phyloP scores from a whole-genome alignment of 495 filamentous ascomycete species.

The Cudoniella acicularis region DNA sequence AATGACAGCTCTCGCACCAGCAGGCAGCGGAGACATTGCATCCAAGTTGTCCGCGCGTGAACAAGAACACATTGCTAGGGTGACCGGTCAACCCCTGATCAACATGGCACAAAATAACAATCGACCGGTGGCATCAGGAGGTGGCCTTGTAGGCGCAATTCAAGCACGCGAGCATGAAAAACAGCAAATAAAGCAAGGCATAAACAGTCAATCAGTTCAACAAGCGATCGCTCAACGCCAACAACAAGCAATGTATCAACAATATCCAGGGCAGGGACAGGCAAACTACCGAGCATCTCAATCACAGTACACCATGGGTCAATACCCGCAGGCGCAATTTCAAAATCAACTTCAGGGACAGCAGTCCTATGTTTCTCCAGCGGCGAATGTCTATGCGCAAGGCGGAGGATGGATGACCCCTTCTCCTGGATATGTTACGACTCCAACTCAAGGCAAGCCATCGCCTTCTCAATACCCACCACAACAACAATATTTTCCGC shows the following conservation, averaged over 20 bases:
- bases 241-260: slow-evolving; percentile 16
- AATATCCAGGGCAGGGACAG: slow-evolving; percentile 7
- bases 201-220: slow-evolving; percentile 69
- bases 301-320: not conserved
- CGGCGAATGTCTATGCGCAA: slow-evolving; percentile 24
- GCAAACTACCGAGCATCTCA: slow-evolving; percentile 1
- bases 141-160: slow-evolving; percentile 71
- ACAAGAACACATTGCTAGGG: slow-evolving; percentile 86
- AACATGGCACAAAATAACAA: slow-evolving; percentile 51
- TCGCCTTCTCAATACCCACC: slow-evolving; percentile 11
- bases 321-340: slow-evolving; percentile 11
- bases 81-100: slow-evolving; percentile 80
- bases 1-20: slow-evolving; percentile 18
- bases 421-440: slow-evolving; percentile 1
- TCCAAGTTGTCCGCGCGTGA: slow-evolving; percentile 83
- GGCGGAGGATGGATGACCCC: slow-evolving; percentile 19
- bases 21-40: slow-evolving; percentile 47
- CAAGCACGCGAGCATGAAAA: slow-evolving; percentile 72
- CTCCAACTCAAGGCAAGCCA: slow-evolving; percentile 10
- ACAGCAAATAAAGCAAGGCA: slow-evolving; percentile 64
- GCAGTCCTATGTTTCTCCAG: slow-evolving; percentile 12
- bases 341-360: slow-evolving; percentile 6
- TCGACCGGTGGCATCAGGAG: slow-evolving; percentile 43
- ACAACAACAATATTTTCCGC: slow-evolving; percentile 19
- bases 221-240: slow-evolving; percentile 46